phyloP scores from a whole-genome alignment of 345 rosid genomes.

The Zanthoxylum bungeanum region DNA sequence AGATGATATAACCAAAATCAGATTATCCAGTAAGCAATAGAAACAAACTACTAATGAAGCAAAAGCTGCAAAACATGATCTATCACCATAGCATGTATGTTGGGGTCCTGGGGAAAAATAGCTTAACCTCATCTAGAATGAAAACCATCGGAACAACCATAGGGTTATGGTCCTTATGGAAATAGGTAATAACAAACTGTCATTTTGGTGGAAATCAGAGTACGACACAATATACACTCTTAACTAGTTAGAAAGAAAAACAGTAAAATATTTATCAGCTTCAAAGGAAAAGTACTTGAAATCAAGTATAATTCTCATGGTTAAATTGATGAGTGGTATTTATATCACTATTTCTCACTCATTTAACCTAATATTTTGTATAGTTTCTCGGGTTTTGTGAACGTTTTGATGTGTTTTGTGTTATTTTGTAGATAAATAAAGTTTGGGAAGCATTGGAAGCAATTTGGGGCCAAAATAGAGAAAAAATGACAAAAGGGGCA shows the following conservation, averaged over 20 bases:
- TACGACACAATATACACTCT: background rate
- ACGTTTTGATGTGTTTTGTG: too few relatives aligned
- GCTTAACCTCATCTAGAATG: background rate
- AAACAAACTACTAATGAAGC: background rate
- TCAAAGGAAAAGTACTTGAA: background rate
- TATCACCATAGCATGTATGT: background rate
- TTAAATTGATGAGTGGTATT: too few relatives aligned
- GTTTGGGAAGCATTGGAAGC: too few relatives aligned
- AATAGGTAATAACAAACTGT: background rate
- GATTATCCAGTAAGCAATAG: background rate
- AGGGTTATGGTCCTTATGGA: background rate
- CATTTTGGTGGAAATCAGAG: background rate
- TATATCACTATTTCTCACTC: too few relatives aligned
- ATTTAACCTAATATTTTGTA: too few relatives aligned
- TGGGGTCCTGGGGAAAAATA: background rate
- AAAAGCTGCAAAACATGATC: background rate
- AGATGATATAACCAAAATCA: conserved; percentile 12
- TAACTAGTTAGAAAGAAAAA: background rate
- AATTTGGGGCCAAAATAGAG: too few relatives aligned
- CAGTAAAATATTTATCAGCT: background rate
- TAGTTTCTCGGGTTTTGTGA: too few relatives aligned
- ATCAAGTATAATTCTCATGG: background rate
- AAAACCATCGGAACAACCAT: background rate
- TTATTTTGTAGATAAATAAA: too few relatives aligned
- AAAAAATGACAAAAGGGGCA: too few relatives aligned